These are phyloP conservation scores for Berkeleyomyces rouxiae DNA, from an alignment of 2,329 filamentous ascomycete species.

Conservation along the genomic window DNA sequence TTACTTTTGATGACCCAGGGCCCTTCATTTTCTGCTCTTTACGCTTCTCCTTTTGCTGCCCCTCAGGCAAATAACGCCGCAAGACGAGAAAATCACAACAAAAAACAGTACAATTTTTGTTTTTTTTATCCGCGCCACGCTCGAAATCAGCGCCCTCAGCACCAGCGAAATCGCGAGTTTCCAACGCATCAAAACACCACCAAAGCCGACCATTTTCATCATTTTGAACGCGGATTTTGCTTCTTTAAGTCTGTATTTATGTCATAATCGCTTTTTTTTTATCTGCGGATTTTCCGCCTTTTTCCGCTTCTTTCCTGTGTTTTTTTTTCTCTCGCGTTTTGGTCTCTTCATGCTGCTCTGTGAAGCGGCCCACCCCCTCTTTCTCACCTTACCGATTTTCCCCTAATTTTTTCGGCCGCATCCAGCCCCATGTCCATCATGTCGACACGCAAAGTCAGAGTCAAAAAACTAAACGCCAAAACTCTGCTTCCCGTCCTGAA, in stretches of 20 bases:
- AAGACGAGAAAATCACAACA: constrained; percentile 6
- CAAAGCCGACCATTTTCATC: constrained; percentile 3
- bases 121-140: constrained; percentile 10
- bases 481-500: constrained; percentile 72
- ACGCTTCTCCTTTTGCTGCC: neutral
- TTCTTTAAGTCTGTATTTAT: constrained; percentile 13
- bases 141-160: constrained; percentile 7
- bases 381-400: constrained; percentile 21
- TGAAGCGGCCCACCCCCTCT: constrained; percentile 18
- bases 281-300: constrained; percentile 22
- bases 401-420: constrained; percentile 12
- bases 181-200: constrained; percentile 11
- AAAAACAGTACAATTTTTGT: constrained; percentile 9
- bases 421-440: constrained; percentile 27
- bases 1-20: neutral
- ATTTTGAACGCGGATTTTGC: neutral
- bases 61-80: neutral
- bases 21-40: neutral
- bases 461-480: constrained; percentile 86
- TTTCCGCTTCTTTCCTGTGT: constrained; percentile 33
- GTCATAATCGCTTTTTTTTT: constrained; percentile 12
- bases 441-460: constrained; percentile 54
- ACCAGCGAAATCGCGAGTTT: neutral
- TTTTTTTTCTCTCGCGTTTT: constrained; percentile 42
- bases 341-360: constrained; percentile 20